phyloP scores from a whole-genome alignment of 345 rosid species.

The Eutrema heterophyllum region DNA sequence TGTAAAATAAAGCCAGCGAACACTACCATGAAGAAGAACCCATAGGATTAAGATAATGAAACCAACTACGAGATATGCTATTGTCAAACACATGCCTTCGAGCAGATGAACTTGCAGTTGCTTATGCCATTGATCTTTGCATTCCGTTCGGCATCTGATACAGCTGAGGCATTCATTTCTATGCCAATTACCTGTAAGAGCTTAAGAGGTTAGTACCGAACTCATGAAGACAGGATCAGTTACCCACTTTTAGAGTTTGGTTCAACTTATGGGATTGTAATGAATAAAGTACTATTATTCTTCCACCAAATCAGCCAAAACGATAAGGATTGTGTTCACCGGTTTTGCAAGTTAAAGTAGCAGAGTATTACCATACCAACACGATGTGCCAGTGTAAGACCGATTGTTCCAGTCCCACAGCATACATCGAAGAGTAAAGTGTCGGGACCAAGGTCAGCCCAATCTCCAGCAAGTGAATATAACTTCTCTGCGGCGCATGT shows the following conservation, averaged over 20 bases:
- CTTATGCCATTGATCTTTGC: constrained; percentile 87
- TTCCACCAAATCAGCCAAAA: background rate
- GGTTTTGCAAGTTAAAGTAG: constrained; percentile 17
- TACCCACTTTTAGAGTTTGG: background rate
- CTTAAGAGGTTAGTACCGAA: background rate
- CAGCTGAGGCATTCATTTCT: constrained; percentile 98
- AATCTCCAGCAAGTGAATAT: constrained; percentile 92
- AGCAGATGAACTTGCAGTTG: constrained; percentile 80
- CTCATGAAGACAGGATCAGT: background rate
- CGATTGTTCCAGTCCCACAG: constrained; percentile 97
- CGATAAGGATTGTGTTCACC: background rate
- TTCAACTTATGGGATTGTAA: background rate
- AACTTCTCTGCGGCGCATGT: constrained; percentile 94
- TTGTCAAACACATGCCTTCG: constrained; percentile 55
- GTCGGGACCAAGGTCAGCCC: constrained; percentile 88
- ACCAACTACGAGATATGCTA: background rate
- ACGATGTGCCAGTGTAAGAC: constrained; percentile 83
- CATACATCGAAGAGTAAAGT: constrained; percentile 88
- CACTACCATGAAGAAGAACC: constrained; percentile 5
- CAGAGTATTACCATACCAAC: constrained; percentile 81
- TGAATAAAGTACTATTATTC: background rate
- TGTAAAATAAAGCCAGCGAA: constrained; percentile 15
- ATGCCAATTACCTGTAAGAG: constrained; percentile 76
- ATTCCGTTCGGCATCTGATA: constrained; percentile 79
- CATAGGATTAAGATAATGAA: background rate